Conservation (phyloP, 2,329 filamentous ascomycete genomes). For the Xylariaceae sp. region DNA sequence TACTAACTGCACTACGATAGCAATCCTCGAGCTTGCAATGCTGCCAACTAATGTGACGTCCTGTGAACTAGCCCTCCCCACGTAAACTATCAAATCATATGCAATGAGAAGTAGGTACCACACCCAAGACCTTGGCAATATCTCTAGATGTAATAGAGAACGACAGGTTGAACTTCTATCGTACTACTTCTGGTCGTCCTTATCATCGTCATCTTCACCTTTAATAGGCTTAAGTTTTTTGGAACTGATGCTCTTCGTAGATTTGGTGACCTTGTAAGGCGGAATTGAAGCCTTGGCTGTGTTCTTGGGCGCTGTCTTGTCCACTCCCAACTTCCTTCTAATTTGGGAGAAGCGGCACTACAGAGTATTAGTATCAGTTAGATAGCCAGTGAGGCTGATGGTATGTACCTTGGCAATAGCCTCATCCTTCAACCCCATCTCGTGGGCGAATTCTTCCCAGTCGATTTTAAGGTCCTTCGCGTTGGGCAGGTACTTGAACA, state of each 20-base stretch:
- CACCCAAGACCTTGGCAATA: neutral
- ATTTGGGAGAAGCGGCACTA: conserved; percentile 16
- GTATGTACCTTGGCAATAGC: conserved; percentile 25
- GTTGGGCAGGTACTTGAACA: conserved; percentile 28
- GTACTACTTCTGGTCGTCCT: neutral
- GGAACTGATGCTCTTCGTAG: neutral
- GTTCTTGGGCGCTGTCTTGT: neutral
- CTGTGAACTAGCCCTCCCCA: neutral
- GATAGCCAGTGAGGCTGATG: neutral
- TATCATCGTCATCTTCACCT: neutral
- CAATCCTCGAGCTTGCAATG: neutral
- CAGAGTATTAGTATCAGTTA: conserved; percentile 1
- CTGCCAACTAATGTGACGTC: neutral
- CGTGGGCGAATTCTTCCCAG: conserved; percentile 23
- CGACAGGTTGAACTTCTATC: neutral
- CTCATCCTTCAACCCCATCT: conserved; percentile 22
- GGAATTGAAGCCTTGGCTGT: neutral
- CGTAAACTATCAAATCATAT: neutral
- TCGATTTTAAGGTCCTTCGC: conserved; percentile 11
- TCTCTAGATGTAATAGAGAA: neutral
- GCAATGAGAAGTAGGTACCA: neutral
- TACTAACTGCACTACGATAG: neutral
- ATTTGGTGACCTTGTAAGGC: conserved; percentile 2
- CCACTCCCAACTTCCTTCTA: conserved; percentile 4
- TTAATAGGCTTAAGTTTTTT: conserved; percentile 9